These are phyloP conservation scores for Penicillium oxalicum DNA, from an alignment of 2,329 filamentous ascomycete species.

Conservation along the genomic window DNA sequence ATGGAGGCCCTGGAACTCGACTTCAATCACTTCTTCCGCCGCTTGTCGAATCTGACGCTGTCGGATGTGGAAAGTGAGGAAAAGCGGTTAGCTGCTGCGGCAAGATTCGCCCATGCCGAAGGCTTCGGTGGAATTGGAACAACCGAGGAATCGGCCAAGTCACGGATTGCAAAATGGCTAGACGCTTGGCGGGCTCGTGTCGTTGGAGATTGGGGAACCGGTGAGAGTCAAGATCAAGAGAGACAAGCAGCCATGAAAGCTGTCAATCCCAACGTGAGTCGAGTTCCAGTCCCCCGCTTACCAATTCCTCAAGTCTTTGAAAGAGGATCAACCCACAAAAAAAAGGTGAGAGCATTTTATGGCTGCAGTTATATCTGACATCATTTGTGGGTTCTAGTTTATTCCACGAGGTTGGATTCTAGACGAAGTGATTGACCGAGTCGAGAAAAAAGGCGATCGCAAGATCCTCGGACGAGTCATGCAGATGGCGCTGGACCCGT, in stretches of 20 bases:
- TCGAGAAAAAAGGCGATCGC: conserved; percentile 76
- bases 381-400: conserved; percentile 47
- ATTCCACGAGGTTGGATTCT: conserved; percentile 85
- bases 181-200: conserved; percentile 68
- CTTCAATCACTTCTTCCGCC: conserved; percentile 90
- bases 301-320: neutral
- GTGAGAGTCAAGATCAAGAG: conserved; percentile 49
- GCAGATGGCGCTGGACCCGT: conserved; percentile 78
- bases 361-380: neutral
- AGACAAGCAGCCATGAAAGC: conserved; percentile 69
- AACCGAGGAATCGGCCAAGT: conserved; percentile 59
- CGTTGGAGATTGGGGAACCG: conserved; percentile 67
- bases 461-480: conserved; percentile 72
- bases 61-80: conserved; percentile 60
- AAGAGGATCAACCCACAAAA: neutral
- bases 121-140: conserved; percentile 55
- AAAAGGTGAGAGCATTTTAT: too few species aligned
- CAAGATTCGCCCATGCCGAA: conserved; percentile 73
- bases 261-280: conserved; percentile 70
- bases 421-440: conserved; percentile 83
- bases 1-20: conserved; percentile 79
- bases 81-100: conserved; percentile 58
- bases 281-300: neutral
- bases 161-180: conserved; percentile 71
- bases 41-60: conserved; percentile 60